phyloP scores from a whole-genome alignment of 1,284 basidiomycete species.

The Vanrija sp. region DNA sequence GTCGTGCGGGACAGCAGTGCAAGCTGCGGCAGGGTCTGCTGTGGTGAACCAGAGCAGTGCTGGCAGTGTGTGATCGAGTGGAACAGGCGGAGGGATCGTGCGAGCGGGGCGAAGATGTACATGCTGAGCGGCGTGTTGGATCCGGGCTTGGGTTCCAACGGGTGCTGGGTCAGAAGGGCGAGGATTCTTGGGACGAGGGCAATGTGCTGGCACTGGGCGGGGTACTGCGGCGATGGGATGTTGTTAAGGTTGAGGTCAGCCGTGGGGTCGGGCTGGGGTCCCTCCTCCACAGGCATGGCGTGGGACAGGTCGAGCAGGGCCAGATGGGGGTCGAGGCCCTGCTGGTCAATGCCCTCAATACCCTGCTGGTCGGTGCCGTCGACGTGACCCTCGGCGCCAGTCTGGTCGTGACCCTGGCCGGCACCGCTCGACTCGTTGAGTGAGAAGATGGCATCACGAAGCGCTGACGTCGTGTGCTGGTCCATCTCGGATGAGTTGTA shows the following conservation, averaged over 20 bases:
- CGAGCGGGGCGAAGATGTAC: slow-evolving; percentile 39
- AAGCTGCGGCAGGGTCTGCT: slow-evolving; percentile 48
- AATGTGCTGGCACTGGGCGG: slow-evolving; percentile 34
- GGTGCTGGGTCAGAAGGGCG: slow-evolving; percentile 35
- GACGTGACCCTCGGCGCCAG: slow-evolving; percentile 17
- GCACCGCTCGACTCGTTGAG: slow-evolving; percentile 38
- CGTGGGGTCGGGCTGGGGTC: slow-evolving; percentile 18
- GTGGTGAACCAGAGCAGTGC: slow-evolving; percentile 39
- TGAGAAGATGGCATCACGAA: slow-evolving; percentile 48
- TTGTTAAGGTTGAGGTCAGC: slow-evolving; percentile 25
- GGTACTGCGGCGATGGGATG: slow-evolving; percentile 11
- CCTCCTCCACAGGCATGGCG: slow-evolving; percentile 31
- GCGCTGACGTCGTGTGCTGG: slow-evolving; percentile 46
- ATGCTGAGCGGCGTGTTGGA: slow-evolving; percentile 43
- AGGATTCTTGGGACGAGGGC: slow-evolving; percentile 43
- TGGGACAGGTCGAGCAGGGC: slow-evolving; percentile 43
- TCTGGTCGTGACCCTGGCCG: slow-evolving; percentile 18
- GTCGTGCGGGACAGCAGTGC: slow-evolving; percentile 45
- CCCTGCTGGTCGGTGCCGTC: slow-evolving; percentile 26
- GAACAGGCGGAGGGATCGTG: slow-evolving; percentile 42
- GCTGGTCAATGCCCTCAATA: slow-evolving; percentile 18
- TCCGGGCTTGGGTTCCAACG: slow-evolving; percentile 44
- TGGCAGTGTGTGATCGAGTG: slow-evolving; percentile 37
- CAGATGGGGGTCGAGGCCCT: slow-evolving; percentile 38
- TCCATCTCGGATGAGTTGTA: slow-evolving; percentile 43